phyloP scores from a whole-genome alignment of 352 stramenopile species.

The Phytophthora multivora region DNA sequence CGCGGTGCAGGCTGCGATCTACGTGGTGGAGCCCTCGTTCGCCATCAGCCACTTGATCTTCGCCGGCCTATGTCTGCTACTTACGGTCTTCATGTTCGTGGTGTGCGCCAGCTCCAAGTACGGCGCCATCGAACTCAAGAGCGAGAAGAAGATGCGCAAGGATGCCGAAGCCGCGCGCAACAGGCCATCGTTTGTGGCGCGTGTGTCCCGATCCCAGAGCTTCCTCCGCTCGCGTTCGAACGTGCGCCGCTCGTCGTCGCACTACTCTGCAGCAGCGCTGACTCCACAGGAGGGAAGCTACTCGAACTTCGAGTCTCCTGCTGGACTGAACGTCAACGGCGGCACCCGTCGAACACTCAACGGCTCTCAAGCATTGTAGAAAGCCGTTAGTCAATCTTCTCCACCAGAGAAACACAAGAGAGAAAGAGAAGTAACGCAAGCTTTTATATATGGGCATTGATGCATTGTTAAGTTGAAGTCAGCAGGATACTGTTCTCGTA shows the following conservation, averaged over 20 bases:
- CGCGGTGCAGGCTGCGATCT: constrained; percentile 67
- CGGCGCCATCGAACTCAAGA: constrained; percentile 86
- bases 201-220: constrained; percentile 78
- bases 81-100: constrained; percentile 81
- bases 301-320: constrained; percentile 83
- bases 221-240: constrained; percentile 73
- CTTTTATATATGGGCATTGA: constrained; percentile 28
- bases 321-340: constrained; percentile 34
- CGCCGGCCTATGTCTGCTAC: constrained; percentile 61
- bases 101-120: constrained; percentile 82
- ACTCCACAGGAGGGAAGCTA: constrained; percentile 71
- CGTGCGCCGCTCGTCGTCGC: constrained; percentile 64
- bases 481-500: background rate
- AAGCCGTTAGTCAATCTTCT: constrained; percentile 5
- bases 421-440: constrained; percentile 18
- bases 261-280: constrained; percentile 40
- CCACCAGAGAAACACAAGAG: constrained; percentile 1
- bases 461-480: constrained; percentile 28
- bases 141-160: constrained; percentile 80
- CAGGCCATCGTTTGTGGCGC: constrained; percentile 48
- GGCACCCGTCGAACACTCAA: constrained; percentile 40
- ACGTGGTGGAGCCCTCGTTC: constrained; percentile 72
- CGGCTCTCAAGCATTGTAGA: constrained; percentile 32
- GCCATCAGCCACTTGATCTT: constrained; percentile 78
- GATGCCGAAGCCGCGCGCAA: constrained; percentile 54